Evolutionary conservation across 208 protist species (phyloP).

Genomic region (Trypanosoma brucei): DNA sequence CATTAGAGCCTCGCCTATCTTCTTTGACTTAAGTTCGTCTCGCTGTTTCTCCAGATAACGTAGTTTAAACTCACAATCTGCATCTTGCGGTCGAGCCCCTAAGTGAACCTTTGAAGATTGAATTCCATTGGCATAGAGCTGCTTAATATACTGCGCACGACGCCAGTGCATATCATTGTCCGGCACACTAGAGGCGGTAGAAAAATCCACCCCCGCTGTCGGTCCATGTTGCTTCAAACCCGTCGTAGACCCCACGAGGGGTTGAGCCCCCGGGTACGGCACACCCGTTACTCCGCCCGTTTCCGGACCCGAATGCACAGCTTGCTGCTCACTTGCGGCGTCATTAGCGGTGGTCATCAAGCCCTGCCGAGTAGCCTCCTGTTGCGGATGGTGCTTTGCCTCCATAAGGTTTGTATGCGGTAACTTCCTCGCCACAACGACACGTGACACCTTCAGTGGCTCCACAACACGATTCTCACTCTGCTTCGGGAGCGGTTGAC

Average conservation of each 20-base stretch:
- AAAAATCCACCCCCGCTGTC: not conserved
- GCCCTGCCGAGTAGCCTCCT: not conserved
- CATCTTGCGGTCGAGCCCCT: conserved; percentile 33
- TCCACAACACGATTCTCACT: conserved; percentile 9
- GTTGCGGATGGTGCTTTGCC: not conserved
- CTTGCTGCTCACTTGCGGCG: not conserved
- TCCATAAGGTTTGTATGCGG: conserved; percentile 45
- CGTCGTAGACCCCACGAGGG: not conserved
- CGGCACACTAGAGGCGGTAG: not conserved
- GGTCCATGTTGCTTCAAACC: not conserved
- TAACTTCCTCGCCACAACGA: conserved; percentile 73
- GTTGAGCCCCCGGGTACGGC: not conserved
- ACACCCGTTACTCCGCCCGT: not conserved
- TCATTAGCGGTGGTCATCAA: not conserved
- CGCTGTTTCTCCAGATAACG: conserved; percentile 78
- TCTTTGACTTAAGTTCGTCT: conserved; percentile 58
- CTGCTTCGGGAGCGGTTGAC: not conserved
- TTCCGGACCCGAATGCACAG: not conserved
- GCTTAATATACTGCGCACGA: conserved; percentile 63
- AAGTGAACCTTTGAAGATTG: conserved; percentile 45
- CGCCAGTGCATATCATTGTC: conserved; percentile 44
- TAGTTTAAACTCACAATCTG: conserved; percentile 70
- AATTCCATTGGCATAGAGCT: conserved; percentile 15
- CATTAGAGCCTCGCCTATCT: conserved; percentile 68
- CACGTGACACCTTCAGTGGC: conserved; percentile 24